These are phyloP conservation scores for Hericium erinaceus DNA, from an alignment of 768 basidiomycete species.

Conservation along the genomic window DNA sequence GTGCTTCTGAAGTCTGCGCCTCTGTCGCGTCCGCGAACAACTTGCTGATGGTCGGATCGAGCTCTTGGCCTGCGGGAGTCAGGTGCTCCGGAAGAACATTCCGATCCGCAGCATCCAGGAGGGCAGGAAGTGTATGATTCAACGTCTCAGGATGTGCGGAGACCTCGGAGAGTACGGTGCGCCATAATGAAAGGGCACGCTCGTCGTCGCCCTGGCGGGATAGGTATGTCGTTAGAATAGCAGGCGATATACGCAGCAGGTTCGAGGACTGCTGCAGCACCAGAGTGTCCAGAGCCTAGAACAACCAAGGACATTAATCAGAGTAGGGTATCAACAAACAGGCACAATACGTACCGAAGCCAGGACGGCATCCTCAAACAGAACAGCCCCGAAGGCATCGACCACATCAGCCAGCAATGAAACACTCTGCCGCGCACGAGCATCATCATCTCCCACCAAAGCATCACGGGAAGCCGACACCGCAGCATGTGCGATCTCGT, in stretches of 20 bases:
- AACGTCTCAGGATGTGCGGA: constrained; percentile 25
- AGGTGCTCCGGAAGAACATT: constrained; percentile 36
- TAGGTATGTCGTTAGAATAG: constrained; percentile 46
- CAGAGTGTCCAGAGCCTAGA: constrained; percentile 23
- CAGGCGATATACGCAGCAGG: constrained; percentile 34
- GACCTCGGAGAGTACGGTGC: constrained; percentile 34
- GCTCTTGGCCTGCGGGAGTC: constrained; percentile 31
- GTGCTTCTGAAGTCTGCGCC: constrained; percentile 18
- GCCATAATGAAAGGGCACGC: constrained; percentile 34
- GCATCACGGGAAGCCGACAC: background rate
- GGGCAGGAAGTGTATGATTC: constrained; percentile 22
- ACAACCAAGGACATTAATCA: background rate
- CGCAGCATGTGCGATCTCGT: background rate
- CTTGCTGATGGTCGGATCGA: constrained; percentile 34
- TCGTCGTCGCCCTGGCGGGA: constrained; percentile 27
- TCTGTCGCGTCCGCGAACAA: constrained; percentile 31
- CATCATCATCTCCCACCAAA: background rate
- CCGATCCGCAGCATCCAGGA: constrained; percentile 34
- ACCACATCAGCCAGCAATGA: constrained; percentile 33
- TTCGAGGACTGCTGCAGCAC: constrained; percentile 34
- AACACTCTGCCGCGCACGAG: background rate
- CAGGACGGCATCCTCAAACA: constrained; percentile 38
- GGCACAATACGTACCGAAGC: constrained; percentile 29
- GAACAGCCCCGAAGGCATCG: constrained; percentile 38
- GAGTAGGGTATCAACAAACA: background rate